These are phyloP conservation scores for Trifolium fragiferum DNA, from an alignment of 306 rosid species.

Conservation along the genomic window DNA sequence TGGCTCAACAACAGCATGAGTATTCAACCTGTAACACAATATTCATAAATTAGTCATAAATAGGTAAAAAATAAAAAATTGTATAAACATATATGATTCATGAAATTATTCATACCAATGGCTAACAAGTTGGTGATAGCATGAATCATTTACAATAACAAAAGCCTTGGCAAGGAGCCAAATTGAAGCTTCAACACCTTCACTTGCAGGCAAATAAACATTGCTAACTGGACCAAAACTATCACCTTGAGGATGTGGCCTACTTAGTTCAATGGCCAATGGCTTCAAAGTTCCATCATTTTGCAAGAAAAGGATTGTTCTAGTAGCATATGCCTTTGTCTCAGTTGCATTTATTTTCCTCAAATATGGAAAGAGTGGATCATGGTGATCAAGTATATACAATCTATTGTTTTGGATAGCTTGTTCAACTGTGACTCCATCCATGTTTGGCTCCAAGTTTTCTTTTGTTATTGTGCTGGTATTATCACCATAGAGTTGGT, in stretches of 20 bases:
- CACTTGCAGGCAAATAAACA: constrained; percentile 56
- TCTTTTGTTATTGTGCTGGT: constrained; percentile 57
- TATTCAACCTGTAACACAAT: constrained; percentile 64
- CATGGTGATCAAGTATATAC: constrained; percentile 74
- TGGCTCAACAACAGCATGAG: constrained; percentile 80
- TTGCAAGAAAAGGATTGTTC: constrained; percentile 69
- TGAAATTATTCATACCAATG: constrained; percentile 56
- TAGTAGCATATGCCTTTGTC: constrained; percentile 61
- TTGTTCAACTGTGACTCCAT: constrained; percentile 59
- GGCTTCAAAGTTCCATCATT: constrained; percentile 75
- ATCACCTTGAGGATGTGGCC: constrained; percentile 66
- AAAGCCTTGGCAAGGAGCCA: constrained; percentile 87
- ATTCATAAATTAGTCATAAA: not conserved
- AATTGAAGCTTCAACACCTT: constrained; percentile 60
- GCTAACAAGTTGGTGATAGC: constrained; percentile 84
- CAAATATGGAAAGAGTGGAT: constrained; percentile 63
- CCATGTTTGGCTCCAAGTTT: constrained; percentile 54
- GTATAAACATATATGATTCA: not conserved
- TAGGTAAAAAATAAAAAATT: not conserved
- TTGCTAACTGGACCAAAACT: constrained; percentile 53
- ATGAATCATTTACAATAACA: constrained; percentile 87
- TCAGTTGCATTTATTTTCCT: constrained; percentile 54
- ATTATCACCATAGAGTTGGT: constrained; percentile 62
- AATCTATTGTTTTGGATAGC: constrained; percentile 58
- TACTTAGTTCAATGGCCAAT: constrained; percentile 68